Evolutionary conservation across 2,329 filamentous ascomycete species (phyloP).

Genomic region (Colletotrichum truncatum): DNA sequence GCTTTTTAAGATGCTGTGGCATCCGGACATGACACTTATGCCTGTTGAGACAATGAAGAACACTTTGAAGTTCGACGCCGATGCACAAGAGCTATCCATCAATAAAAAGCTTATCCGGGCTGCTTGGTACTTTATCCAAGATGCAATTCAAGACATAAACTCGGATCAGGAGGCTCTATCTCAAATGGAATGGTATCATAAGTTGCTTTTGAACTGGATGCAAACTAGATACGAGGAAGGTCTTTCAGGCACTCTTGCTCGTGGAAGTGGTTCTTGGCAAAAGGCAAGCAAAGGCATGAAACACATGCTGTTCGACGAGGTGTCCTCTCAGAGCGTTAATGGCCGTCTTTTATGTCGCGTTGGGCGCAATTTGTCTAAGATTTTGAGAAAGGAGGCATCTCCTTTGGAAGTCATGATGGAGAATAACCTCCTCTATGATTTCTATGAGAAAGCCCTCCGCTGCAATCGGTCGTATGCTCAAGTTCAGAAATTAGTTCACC

Average conservation of each 20-base stretch:
- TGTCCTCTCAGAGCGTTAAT: slow-evolving; percentile 9
- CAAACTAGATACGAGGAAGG: not conserved
- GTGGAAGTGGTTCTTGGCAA: slow-evolving; percentile 7
- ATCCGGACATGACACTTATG: slow-evolving; percentile 19
- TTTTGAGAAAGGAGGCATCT: not conserved
- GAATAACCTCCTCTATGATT: slow-evolving; percentile 13
- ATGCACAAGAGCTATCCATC: not conserved
- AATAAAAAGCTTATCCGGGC: slow-evolving; percentile 9
- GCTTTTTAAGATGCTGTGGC: slow-evolving; percentile 18
- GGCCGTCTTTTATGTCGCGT: slow-evolving; percentile 7
- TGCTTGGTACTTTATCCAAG: slow-evolving; percentile 13
- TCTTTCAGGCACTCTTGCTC: not conserved
- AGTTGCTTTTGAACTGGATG: slow-evolving; percentile 18
- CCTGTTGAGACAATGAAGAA: not conserved
- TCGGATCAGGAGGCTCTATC: not conserved
- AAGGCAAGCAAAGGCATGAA: slow-evolving; percentile 13
- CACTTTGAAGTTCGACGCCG: not conserved
- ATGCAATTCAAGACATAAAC: not conserved
- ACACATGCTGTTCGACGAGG: slow-evolving; percentile 24
- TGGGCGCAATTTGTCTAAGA: not conserved
- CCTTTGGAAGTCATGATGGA: slow-evolving; percentile 29
- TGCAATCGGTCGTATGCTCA: slow-evolving; percentile 16
- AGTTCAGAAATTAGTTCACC: not conserved
- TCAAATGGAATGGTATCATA: slow-evolving; percentile 19
- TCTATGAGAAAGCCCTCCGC: slow-evolving; percentile 15